A percentile compares a stretch with the other conserved stretches of the same genome.
Conservation (phyloP, 2,329 filamentous ascomycete species). For the Pseudodiploospora longispora region DNA sequence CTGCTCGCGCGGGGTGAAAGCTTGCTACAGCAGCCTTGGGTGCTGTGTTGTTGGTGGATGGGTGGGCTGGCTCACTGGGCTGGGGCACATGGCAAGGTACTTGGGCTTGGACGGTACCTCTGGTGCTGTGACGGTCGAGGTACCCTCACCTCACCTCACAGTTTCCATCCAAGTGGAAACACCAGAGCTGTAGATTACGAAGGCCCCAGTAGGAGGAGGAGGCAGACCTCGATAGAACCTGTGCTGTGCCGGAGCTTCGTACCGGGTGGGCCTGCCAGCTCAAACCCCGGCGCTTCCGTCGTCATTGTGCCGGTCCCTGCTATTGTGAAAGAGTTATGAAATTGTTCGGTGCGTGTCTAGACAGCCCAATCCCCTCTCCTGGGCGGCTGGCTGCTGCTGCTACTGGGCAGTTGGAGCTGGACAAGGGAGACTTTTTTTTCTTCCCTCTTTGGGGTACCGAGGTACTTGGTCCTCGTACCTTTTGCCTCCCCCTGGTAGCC, state of each 20-base stretch:
- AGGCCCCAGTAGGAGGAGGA: no score
- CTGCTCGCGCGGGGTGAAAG: conserved; percentile 4
- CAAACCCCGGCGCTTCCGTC: conserved; percentile 5
- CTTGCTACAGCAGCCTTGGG: no score
- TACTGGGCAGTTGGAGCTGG: no score
- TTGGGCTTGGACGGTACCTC: conserved; percentile 2
- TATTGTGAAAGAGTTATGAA: conserved; percentile 1
- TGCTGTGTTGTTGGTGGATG: not conserved
- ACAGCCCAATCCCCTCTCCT: not conserved
- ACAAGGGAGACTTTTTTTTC: no score
- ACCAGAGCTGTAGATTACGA: no score
- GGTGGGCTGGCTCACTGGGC: not conserved
- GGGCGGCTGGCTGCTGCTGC: no score
- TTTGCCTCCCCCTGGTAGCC: conserved; percentile 4
- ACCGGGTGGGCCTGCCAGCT: not conserved
- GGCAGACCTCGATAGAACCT: no score
- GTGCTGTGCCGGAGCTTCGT: not conserved
- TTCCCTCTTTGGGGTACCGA: not conserved
- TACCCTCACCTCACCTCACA: not conserved
- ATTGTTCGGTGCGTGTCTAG: not conserved
- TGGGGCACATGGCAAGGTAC: conserved; percentile 8
- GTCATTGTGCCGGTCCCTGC: conserved; percentile 4
- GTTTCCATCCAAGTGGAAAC: no score
- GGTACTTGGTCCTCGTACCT: not conserved
- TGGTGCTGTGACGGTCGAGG: not conserved